Conservation (phyloP, 1,284 basidiomycete species). For the Cryptococcus deneoformans region DNA sequence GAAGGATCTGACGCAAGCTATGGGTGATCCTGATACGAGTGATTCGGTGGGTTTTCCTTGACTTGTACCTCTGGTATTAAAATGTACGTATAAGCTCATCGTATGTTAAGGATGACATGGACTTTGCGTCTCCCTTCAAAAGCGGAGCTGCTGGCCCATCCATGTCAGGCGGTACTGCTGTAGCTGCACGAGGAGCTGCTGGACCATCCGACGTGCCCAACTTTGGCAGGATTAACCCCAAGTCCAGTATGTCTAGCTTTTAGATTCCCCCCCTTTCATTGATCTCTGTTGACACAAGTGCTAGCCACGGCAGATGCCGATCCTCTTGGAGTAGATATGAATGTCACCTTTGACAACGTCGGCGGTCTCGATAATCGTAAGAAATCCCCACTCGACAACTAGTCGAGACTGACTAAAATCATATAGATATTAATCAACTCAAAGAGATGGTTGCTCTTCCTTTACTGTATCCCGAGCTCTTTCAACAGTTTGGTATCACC, state of each 20-base stretch:
- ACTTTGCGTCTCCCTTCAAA: slow-evolving; percentile 25
- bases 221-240: slow-evolving; percentile 48
- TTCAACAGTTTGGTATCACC: slow-evolving; percentile 90
- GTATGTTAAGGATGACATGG: slow-evolving; percentile 20
- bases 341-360: slow-evolving; percentile 96
- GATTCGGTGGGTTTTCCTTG: slow-evolving; percentile 34
- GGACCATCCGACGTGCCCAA: slow-evolving; percentile 54
- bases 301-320: slow-evolving; percentile 90
- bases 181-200: slow-evolving; percentile 15
- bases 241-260: slow-evolving; percentile 28
- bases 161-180: slow-evolving; percentile 9
- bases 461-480: slow-evolving; percentile 94
- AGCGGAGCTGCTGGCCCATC: slow-evolving; percentile 19
- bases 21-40: slow-evolving; percentile 44
- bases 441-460: slow-evolving; percentile 99
- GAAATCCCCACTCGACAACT: slow-evolving; percentile 32
- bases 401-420: slow-evolving; percentile 1
- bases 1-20: slow-evolving; percentile 34
- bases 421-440: slow-evolving; percentile 84
- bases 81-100: neutral
- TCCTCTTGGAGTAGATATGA: slow-evolving; percentile 89
- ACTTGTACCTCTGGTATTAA: neutral
- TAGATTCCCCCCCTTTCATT: neutral
- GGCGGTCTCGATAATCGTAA: slow-evolving; percentile 91
- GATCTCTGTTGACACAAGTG: neutral